phyloP scores from a whole-genome alignment of 768 basidiomycete species.

The Xerocomellus chrysenteron region DNA sequence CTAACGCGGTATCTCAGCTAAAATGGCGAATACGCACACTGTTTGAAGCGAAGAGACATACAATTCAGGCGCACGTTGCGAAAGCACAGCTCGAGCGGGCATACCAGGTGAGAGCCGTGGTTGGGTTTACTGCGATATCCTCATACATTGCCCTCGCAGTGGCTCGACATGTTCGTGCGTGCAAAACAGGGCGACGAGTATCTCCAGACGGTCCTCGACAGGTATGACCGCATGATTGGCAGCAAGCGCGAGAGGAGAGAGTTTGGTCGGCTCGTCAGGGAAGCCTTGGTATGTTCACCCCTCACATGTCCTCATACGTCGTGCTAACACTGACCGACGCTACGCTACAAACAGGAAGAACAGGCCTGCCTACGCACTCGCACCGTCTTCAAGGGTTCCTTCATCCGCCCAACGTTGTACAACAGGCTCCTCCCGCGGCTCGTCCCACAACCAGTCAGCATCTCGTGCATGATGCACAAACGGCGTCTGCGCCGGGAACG shows the following conservation, averaged over 20 bases:
- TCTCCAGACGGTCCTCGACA: conserved; percentile 44
- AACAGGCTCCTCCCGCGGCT: conserved; percentile 77
- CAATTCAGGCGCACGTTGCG: conserved; percentile 55
- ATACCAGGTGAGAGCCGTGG: conserved; percentile 49
- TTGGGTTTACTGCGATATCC: not conserved
- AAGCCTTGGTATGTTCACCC: conserved; percentile 49
- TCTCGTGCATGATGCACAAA: conserved; percentile 65
- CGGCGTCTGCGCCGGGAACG: conserved; percentile 45
- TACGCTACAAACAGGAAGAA: conserved; percentile 48
- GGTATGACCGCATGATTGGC: conserved; percentile 61
- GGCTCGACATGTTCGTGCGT: conserved; percentile 54
- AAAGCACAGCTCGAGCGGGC: conserved; percentile 46
- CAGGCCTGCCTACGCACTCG: conserved; percentile 50
- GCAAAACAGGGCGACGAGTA: conserved; percentile 55
- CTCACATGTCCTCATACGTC: not conserved
- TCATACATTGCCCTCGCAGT: conserved; percentile 32
- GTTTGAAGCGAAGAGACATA: conserved; percentile 51
- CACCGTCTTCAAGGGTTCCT: conserved; percentile 70
- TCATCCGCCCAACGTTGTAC: conserved; percentile 60
- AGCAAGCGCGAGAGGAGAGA: conserved; percentile 48
- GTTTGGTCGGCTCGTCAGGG: conserved; percentile 44
- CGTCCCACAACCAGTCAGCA: conserved; percentile 72
- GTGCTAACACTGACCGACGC: not conserved
- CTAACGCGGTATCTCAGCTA: conserved; percentile 41
- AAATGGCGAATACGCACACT: conserved; percentile 52